phyloP scores from a whole-genome alignment of 179 eudicot genomes.

The Silene coronaria region DNA sequence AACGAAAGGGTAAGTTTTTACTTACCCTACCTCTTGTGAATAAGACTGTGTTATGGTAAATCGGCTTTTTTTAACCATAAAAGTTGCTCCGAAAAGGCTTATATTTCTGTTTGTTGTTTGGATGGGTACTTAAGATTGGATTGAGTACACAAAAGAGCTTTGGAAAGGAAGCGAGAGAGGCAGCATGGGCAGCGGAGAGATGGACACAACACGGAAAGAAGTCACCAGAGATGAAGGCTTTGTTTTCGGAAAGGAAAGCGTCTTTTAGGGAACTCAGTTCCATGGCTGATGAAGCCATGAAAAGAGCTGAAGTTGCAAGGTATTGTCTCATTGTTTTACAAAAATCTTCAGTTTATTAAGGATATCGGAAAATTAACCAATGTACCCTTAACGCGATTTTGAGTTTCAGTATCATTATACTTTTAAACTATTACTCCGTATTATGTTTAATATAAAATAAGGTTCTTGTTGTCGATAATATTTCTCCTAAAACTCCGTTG shows the following conservation, averaged over 20 bases:
- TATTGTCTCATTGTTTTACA: background rate
- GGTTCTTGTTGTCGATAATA: no score
- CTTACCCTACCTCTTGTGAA: no score
- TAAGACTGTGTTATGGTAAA: no score
- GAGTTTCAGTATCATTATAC: no score
- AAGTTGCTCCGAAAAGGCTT: background rate
- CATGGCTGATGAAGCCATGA: constrained; percentile 72
- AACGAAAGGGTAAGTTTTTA: constrained; percentile 32
- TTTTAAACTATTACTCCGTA: no score
- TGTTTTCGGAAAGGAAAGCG: constrained; percentile 23
- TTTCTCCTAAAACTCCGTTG: no score
- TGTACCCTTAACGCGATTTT: no score
- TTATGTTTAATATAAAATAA: no score
- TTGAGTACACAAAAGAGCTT: constrained; percentile 38
- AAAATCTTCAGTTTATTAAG: background rate
- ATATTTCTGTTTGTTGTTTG: background rate
- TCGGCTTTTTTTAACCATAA: background rate
- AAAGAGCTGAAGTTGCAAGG: constrained; percentile 68
- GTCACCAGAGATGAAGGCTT: constrained; percentile 26
- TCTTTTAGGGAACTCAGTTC: constrained; percentile 44
- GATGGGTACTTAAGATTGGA: constrained; percentile 33
- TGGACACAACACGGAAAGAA: constrained; percentile 35
- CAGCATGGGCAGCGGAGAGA: constrained; percentile 45
- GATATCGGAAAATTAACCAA: no score
- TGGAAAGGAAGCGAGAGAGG: constrained; percentile 51